phyloP scores from a whole-genome alignment of 1,284 basidiomycete genomes.

The Malassezia brasiliensis region DNA sequence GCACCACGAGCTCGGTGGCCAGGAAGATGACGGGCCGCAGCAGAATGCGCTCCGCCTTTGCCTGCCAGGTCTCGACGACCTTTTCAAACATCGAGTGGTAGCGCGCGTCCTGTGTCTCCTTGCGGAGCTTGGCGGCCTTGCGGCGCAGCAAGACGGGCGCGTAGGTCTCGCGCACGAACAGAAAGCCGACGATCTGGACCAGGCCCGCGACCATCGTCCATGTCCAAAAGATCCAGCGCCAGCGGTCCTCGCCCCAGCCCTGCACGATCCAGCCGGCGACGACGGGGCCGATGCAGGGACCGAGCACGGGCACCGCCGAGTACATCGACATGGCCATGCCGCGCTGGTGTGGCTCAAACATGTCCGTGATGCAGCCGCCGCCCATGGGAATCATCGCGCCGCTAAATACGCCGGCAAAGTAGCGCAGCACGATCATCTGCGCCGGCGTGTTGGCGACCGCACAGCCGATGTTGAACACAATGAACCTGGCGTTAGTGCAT shows the following conservation, averaged over 20 bases:
- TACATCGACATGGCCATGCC: slow-evolving; percentile 44
- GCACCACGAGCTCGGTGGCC: slow-evolving; percentile 52
- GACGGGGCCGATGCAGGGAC: slow-evolving; percentile 19
- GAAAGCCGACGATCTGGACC: slow-evolving; percentile 53
- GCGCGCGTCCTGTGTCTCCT: slow-evolving; percentile 34
- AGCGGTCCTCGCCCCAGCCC: slow-evolving; percentile 12
- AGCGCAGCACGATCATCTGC: slow-evolving; percentile 27
- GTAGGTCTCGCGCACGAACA: slow-evolving; percentile 60
- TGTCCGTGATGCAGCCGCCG: slow-evolving; percentile 62
- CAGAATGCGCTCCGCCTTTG: slow-evolving; percentile 48
- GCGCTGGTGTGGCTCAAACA: slow-evolving; percentile 57
- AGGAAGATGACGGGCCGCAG: slow-evolving; percentile 53
- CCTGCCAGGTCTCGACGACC: slow-evolving; percentile 32
- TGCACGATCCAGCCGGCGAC: slow-evolving; percentile 18
- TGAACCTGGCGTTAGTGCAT: slow-evolving; percentile 16
- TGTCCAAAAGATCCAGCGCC: slow-evolving; percentile 19
- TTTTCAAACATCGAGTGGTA: slow-evolving; percentile 27
- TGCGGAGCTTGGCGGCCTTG: slow-evolving; percentile 19
- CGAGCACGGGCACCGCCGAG: slow-evolving; percentile 53
- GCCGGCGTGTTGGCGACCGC: slow-evolving; percentile 22
- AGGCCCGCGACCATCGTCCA: slow-evolving; percentile 19
- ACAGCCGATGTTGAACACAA: slow-evolving; percentile 39
- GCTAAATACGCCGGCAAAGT: slow-evolving; percentile 41
- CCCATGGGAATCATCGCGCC: slow-evolving; percentile 40
- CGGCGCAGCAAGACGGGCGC: slow-evolving; percentile 57